A percentile compares a stretch with the other conserved stretches of the same genome.
Evolutionary conservation across 1,284 basidiomycete genomes (phyloP).

Genomic region (Naganishia cerealis): DNA sequence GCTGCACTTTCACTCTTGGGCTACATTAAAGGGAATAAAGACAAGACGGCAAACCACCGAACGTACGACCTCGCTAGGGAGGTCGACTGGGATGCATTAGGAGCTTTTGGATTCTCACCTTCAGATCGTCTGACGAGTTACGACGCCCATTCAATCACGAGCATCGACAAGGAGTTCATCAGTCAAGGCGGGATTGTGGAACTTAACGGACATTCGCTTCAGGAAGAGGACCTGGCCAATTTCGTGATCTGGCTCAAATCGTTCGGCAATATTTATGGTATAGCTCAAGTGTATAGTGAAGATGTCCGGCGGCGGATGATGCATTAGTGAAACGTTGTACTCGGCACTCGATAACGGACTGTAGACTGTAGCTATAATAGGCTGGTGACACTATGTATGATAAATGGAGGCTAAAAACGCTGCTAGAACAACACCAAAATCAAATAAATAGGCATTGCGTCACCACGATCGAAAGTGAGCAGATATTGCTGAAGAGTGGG

Average conservation of each 20-base stretch:
- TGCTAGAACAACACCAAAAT: too few relatives aligned
- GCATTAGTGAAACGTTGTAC: neutral
- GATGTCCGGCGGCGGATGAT: constrained; percentile 17
- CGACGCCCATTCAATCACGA: constrained; percentile 11
- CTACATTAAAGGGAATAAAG: constrained; percentile 27
- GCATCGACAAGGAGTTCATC: constrained; percentile 27
- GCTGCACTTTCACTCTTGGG: constrained; percentile 25
- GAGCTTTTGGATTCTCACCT: constrained; percentile 19
- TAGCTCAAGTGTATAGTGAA: constrained; percentile 25
- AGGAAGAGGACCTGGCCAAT: constrained; percentile 11
- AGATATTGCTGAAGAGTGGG: too few relatives aligned
- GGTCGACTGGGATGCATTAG: constrained; percentile 21
- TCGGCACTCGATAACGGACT: too few relatives aligned
- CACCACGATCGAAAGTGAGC: too few relatives aligned
- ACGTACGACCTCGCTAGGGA: constrained; percentile 27
- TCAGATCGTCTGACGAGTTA: constrained; percentile 17
- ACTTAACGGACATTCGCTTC: constrained; percentile 21
- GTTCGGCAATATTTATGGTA: constrained; percentile 31
- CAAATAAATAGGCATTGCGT: too few relatives aligned
- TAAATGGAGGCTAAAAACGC: too few relatives aligned
- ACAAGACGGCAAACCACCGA: neutral
- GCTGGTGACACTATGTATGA: too few relatives aligned
- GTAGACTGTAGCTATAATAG: too few relatives aligned
- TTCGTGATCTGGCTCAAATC: constrained; percentile 28
- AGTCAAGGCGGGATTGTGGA: constrained; percentile 29